Evolutionary conservation across 495 filamentous ascomycete species (phyloP), one percentile per base, ranked within the genome.

Genomic region (Lepraria neglecta): DNA sequence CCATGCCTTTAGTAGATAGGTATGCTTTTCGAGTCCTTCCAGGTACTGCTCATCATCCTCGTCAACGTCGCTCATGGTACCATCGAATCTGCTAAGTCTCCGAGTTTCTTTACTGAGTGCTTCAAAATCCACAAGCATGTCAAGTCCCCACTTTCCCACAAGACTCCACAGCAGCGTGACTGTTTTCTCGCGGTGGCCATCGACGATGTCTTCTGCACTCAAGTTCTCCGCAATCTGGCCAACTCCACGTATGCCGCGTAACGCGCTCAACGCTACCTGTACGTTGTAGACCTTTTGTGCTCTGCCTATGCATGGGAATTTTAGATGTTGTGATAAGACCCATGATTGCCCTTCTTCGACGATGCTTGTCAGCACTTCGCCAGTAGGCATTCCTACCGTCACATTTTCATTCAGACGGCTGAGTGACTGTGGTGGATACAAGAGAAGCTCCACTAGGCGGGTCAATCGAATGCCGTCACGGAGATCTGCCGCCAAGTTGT

Each of bases 161-260:
- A 88, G 72, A 17, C 74, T 72, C 85, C 84, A 87, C 12, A 88
- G 71, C 19, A 88, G 73, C 1, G 77, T 76, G 21, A 87, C 74
- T 3, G 85, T 87, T 70, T 82, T 87, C 65, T 88, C 85, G 33
- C 85, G 79, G 61, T 86, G 80, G 6, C 85, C 85, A 64, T 88
- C 80, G 6, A 87, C 81, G 45, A 87, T 82, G 46, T 88, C 83
- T 48, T 83, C 81, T 1, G 85, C 76, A 21, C 70, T 75, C 21
- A 84, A 65, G n/a, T 72, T 68, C 24, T 71, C 63, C 19, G 76
- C 60, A 31, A 78, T 68, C 4, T 59, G 44, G 3, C 63, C 67
- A 10, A 75, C 69, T 4, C 76, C 75, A 17, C 67, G 65, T 4
- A 76, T 69, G 12, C 74, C 74, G 5, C 68, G 60, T 30, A 88